Evolutionary conservation across 371 early-diverging fungal genomes (phyloP).

Genomic region (Lichtheimia ornata): DNA sequence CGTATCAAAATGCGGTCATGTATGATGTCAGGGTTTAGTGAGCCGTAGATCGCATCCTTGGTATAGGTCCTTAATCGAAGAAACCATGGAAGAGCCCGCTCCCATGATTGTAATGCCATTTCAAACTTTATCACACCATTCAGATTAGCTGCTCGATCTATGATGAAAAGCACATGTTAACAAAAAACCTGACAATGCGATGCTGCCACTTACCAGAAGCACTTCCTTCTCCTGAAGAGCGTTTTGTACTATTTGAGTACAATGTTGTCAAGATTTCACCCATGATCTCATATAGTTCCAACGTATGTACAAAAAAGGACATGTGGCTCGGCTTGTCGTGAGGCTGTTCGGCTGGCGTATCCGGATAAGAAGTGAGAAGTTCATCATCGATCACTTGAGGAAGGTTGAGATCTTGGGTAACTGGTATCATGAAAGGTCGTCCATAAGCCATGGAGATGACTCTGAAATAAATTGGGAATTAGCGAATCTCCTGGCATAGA

Average conservation of each 20-base stretch:
- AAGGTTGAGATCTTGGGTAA: constrained; percentile 16
- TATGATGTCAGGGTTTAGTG: constrained; percentile 4
- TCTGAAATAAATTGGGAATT: constrained; percentile 4
- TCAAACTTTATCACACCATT: constrained; percentile 23
- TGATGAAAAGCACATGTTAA: too few relatives aligned
- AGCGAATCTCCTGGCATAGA: not conserved
- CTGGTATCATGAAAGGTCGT: constrained; percentile 31
- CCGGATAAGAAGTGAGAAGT: constrained; percentile 14
- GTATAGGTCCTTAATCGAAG: constrained; percentile 11
- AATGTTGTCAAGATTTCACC: constrained; percentile 27
- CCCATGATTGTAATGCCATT: constrained; percentile 24
- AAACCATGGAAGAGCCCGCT: constrained; percentile 25
- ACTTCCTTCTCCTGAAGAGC: not conserved
- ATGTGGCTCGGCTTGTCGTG: constrained; percentile 28
- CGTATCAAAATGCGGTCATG: constrained; percentile 18
- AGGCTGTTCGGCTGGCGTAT: constrained; percentile 20
- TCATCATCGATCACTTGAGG: constrained; percentile 30
- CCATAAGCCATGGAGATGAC: constrained; percentile 33
- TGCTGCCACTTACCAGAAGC: too few relatives aligned
- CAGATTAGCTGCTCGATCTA: constrained; percentile 13
- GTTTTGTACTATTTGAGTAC: constrained; percentile 20
- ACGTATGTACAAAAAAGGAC: constrained; percentile 25
- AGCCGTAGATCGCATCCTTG: constrained; percentile 6
- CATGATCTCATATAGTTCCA: constrained; percentile 30
- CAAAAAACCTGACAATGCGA: too few relatives aligned